Conservation (phyloP, 305 asterid genomes). For the Rubia balearica region DNA sequence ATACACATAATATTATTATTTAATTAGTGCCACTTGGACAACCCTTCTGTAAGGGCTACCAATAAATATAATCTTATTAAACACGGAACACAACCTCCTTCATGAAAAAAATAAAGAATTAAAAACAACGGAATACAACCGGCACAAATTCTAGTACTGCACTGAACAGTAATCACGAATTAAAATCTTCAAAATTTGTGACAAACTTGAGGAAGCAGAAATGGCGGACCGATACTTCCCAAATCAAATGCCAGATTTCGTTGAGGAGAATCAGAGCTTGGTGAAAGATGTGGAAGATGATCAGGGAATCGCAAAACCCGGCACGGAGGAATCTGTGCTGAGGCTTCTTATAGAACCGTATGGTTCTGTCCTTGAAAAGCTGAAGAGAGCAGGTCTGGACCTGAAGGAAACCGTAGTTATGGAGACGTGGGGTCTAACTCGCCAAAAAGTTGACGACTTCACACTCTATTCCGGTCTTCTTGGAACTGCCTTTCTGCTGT, state of each 20-base stretch:
- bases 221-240: conserved; percentile 60
- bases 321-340: conserved; percentile 45
- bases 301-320: conserved; percentile 34
- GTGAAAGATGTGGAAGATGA: conserved; percentile 24
- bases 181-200: no score
- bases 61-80: no score
- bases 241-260: conserved; percentile 53
- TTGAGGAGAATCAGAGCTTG: conserved; percentile 34
- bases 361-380: conserved; percentile 26
- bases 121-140: no score
- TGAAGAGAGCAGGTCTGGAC: conserved; percentile 22
- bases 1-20: no score
- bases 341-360: conserved; percentile 48
- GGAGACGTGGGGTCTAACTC: conserved; percentile 53
- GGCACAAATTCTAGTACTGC: no score
- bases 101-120: no score
- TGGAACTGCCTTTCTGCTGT: conserved; percentile 66
- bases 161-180: no score
- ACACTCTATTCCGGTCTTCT: conserved; percentile 50
- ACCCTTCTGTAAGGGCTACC: no score
- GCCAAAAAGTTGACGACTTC: conserved; percentile 41
- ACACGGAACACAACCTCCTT: no score
- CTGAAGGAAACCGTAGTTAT: conserved; percentile 61
- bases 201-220: neutral
- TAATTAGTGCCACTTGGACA: no score